A percentile compares a stretch with the other conserved stretches of the same genome.
Evolutionary conservation across 2,329 filamentous ascomycete species (phyloP).

Genomic region (Xylaria sp.): DNA sequence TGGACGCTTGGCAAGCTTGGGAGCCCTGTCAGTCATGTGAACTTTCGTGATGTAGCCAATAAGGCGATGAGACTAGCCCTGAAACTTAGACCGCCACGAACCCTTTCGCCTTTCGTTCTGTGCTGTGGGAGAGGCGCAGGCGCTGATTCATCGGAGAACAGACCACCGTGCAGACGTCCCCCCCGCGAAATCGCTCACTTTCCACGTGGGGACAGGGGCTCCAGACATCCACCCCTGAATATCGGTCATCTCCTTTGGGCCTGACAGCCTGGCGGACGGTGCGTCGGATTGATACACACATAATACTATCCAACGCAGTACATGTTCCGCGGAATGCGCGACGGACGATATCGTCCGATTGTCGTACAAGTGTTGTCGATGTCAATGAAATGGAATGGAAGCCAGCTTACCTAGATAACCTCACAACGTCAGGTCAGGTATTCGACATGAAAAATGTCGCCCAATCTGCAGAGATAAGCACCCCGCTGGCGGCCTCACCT

Average conservation of each 20-base stretch:
- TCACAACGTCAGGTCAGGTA: too few relatives aligned
- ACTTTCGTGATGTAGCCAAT: constrained; percentile 19
- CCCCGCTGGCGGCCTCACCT: too few relatives aligned
- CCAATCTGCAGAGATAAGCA: neutral
- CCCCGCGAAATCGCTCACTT: constrained; percentile 29
- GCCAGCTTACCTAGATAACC: too few relatives aligned
- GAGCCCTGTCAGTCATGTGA: neutral
- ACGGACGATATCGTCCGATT: constrained; percentile 27
- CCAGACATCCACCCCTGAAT: constrained; percentile 24
- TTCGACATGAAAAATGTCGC: neutral
- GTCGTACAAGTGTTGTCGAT: constrained; percentile 1
- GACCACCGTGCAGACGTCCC: constrained; percentile 27
- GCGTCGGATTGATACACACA: too few relatives aligned
- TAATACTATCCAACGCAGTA: constrained; percentile 14
- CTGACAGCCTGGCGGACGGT: too few relatives aligned
- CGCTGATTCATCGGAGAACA: constrained; percentile 22
- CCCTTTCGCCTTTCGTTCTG: too few relatives aligned
- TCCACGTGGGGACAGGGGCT: constrained; percentile 31
- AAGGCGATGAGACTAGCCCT: constrained; percentile 10
- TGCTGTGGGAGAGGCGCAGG: neutral
- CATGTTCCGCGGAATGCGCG: constrained; percentile 10
- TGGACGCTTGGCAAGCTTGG: constrained; percentile 9
- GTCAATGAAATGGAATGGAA: neutral
- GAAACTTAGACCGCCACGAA: constrained; percentile 20
- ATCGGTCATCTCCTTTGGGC: constrained; percentile 20